Base-by-base conservation (phyloP, 805 yeast genomes). In the Pichia phayaonensis region DNA sequence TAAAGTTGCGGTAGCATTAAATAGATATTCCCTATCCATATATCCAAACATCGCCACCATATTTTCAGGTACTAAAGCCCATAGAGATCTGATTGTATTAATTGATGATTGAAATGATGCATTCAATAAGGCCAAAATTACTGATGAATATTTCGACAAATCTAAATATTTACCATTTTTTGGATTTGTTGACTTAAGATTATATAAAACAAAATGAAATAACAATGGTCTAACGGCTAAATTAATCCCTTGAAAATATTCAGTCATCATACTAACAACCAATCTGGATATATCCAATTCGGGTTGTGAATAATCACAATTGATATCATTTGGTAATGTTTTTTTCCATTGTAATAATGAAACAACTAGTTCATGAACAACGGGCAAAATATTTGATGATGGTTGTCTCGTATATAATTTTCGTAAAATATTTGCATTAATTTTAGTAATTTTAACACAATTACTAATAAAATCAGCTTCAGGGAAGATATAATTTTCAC, bases 11-110 rank as follows among this genome's bases (percentile, higher is more conserved):
- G 90, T 81, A 0, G 90, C 79, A 0, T 90, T 85, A 63, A 84
- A 86, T 23, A 86, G 68, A 61, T 86, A 86, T 60, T 86, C 95
- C 58, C 95, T 72, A 61, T 86, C 95, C 92, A 86, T 85, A 72
- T 87, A 86, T 2, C 95, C 94, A 67, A 86, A 86, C 42, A 85
- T 65, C 0, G 95, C 92, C n/a, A 86, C 83, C 89, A 84, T 83
- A 56, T 84, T 84, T 50, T 83, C 86, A 0, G 86, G 87, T 61
- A 83, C 71, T 44, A 86, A 68, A 0, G 84, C 81, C 92, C 92
- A 85, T 3, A 86, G 68, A 0, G 85, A 79, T 55, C 87, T 72
- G 40, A 86, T 79, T 0, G 90, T 81, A 61, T 85, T 84, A 44
- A 86, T 83, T 0, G 90, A 84, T 0, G 90, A 92, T 61, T 85